phyloP scores from a whole-genome alignment of 805 yeast genomes.

The Candida nanaspora region DNA sequence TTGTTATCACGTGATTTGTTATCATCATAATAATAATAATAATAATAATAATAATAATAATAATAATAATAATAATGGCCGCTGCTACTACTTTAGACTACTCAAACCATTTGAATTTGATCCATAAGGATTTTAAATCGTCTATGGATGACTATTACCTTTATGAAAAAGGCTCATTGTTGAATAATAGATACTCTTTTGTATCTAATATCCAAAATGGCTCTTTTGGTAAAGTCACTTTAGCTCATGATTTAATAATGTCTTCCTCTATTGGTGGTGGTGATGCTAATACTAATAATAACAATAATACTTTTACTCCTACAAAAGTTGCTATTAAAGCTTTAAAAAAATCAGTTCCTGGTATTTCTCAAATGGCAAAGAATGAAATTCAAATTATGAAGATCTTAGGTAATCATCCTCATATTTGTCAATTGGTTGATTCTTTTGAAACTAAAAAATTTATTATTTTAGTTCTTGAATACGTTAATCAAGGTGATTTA shows the following conservation, averaged over 20 bases:
- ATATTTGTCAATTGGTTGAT: slow-evolving; percentile 54
- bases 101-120: slow-evolving; percentile 8
- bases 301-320: slow-evolving; percentile 9
- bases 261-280: no score
- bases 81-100: slow-evolving; percentile 9
- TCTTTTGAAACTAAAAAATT: slow-evolving; percentile 46
- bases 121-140: slow-evolving; percentile 17
- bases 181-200: slow-evolving; percentile 35
- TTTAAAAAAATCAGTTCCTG: slow-evolving; percentile 37
- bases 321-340: slow-evolving; percentile 47
- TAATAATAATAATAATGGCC: slow-evolving; percentile 1
- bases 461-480: slow-evolving; percentile 56
- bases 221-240: slow-evolving; percentile 54
- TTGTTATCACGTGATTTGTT: no score
- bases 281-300: no score
- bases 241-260: slow-evolving; percentile 35
- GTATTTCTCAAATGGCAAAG: slow-evolving; percentile 38
- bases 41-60: no score
- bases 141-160: slow-evolving; percentile 31
- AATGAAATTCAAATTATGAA: slow-evolving; percentile 45
- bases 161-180: slow-evolving; percentile 31
- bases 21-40: no score
- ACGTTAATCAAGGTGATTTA: slow-evolving; percentile 59
- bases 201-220: slow-evolving; percentile 45
- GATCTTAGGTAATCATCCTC: slow-evolving; percentile 36